These are phyloP conservation scores for Fusarium citri DNA, from an alignment of 2,329 filamentous ascomycete genomes.

Conservation along the genomic window DNA sequence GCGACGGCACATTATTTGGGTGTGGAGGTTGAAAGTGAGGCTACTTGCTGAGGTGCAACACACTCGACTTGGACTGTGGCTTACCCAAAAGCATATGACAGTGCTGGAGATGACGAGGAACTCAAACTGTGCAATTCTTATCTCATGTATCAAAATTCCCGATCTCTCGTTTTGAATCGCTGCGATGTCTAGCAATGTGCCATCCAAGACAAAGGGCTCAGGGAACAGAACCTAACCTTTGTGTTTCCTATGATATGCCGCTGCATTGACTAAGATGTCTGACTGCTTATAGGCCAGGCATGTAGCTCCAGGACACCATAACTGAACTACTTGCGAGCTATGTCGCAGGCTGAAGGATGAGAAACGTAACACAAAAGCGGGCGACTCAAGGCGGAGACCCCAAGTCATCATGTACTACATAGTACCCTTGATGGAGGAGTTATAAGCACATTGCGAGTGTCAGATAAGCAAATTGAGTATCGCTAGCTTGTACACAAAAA, in stretches of 20 bases:
- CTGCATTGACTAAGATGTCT: not conserved
- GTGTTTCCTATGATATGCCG: not conserved
- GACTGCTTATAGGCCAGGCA: not conserved
- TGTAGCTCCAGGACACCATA: no score
- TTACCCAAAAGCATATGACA: not conserved
- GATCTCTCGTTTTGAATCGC: not conserved
- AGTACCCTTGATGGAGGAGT: not conserved
- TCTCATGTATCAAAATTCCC: not conserved
- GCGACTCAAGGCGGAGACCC: not conserved
- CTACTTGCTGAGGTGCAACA: not conserved
- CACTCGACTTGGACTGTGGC: not conserved
- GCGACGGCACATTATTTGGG: not conserved
- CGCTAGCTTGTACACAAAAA: not conserved
- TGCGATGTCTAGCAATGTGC: not conserved
- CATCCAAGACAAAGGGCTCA: not conserved
- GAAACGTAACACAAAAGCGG: not conserved
- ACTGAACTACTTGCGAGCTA: not conserved
- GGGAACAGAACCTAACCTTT: not conserved
- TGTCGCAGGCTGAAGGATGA: no score
- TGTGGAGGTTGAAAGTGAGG: not conserved
- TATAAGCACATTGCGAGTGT: not conserved
- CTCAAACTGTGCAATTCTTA: not conserved
- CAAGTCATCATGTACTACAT: not conserved
- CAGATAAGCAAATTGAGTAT: not conserved
- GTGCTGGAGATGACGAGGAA: not conserved